Evolutionary conservation across 306 rosid species (phyloP), one percentile per base, ranked within the genome.

Genomic region (Senna tora): DNA sequence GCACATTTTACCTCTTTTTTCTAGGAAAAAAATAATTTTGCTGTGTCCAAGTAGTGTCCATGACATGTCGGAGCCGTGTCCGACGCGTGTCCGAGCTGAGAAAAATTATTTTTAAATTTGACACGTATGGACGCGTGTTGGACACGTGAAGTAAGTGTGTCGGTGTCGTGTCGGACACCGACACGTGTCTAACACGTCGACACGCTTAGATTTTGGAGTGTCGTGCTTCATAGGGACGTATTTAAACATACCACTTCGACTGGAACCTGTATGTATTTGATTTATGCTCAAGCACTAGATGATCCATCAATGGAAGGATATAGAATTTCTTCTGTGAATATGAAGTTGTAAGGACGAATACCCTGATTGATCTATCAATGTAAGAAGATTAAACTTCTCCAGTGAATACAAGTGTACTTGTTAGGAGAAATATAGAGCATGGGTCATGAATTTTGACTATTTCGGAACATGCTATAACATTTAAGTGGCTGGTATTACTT

Each of bases 401-500:
- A 32, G 46, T 56, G 55, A 17, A 45, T 55, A 67, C 14, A 62
- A 3, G 43, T 34, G 46, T 58, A 32, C 42, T n/a, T 17, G 17
- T 34, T 2, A 17, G 9, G 49, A 60, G 47, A 61, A 38, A 61
- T 61, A 10, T 30, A 39, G 50, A 17, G 14, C 1, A 14, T 11
- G 5, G 20, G 34, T 41, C 52, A 22, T 42, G 22, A 21, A 65
- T 12, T 43, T 13, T 65, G 36, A 42, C 39, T 12, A 20, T 65
- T 21, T 64, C 9, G 69, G 19, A 71, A 34, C 32, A 60, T 75
- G 57, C 60, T 14, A 47, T 75, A 42, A 69, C 51, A 15, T 56
- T 49, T 34, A 75, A 41, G 42, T 69, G 54, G 33, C 12, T 41
- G 22, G 7, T 45, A 54, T 64, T 47, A 13, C 53, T 46, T 71